Conservation (phyloP, 192 early-diverging fungal genomes). For the Powellomyces hirtus region DNA sequence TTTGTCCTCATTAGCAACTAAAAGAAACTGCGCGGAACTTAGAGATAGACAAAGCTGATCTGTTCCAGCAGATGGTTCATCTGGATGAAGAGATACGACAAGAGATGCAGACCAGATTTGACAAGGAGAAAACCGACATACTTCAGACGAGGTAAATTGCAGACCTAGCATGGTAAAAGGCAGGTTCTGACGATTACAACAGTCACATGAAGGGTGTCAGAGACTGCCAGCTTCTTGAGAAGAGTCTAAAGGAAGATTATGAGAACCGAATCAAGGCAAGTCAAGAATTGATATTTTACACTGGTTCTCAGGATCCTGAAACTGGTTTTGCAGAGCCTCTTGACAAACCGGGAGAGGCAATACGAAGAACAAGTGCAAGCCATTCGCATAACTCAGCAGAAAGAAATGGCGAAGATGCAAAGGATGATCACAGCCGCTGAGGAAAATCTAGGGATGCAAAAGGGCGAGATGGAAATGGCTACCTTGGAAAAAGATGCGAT, state of each 20-base stretch:
- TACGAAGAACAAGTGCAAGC: constrained; percentile 19
- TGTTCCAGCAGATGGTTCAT: constrained; percentile 54
- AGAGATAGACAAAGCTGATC: constrained; percentile 50
- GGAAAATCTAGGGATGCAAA: not conserved
- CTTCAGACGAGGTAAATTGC: not conserved
- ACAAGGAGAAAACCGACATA: constrained; percentile 21
- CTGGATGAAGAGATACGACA: constrained; percentile 45
- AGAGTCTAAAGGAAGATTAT: not conserved
- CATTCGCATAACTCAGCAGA: constrained; percentile 15
- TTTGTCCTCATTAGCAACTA: constrained; percentile 11
- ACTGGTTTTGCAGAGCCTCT: not conserved
- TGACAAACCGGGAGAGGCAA: not conserved
- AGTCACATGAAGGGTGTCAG: not conserved
- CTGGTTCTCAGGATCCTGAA: not conserved
- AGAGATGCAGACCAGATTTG: constrained; percentile 43
- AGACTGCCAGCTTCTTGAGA: not conserved
- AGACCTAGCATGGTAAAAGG: not conserved
- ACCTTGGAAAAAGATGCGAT: too few relatives aligned
- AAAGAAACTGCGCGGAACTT: constrained; percentile 30
- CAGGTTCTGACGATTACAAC: not conserved
- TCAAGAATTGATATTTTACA: not conserved
- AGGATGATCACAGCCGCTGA: constrained; percentile 8
- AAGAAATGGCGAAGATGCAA: constrained; percentile 24
- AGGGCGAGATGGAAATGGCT: not conserved
- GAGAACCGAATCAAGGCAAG: not conserved